phyloP scores from a whole-genome alignment of 495 filamentous ascomycete genomes.

The Aspergillus avenaceus region DNA sequence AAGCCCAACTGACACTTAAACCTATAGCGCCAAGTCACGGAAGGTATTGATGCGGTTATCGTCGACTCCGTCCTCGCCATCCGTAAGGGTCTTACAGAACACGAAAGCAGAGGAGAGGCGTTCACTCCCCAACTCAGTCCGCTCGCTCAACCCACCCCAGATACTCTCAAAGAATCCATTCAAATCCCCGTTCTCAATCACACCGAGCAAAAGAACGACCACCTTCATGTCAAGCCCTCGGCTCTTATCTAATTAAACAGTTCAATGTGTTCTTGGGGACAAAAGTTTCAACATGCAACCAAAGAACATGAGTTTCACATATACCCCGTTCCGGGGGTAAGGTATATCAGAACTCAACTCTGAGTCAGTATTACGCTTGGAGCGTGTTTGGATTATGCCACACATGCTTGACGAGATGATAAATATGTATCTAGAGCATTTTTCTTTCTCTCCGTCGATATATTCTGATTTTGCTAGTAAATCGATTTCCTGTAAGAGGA shows the following conservation, averaged over 20 bases:
- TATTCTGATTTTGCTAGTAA: too few relatives aligned
- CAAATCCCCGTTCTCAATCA: conserved; percentile 28
- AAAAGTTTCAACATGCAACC: background rate
- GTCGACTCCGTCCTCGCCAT: conserved; percentile 89
- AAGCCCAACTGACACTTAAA: conserved; percentile 6
- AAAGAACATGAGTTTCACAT: background rate
- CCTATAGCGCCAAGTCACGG: conserved; percentile 76
- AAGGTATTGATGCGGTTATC: conserved; percentile 96
- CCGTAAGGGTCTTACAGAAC: conserved; percentile 61
- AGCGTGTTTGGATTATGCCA: too few relatives aligned
- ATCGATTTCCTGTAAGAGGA: too few relatives aligned
- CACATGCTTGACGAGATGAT: too few relatives aligned
- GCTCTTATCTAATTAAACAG: too few relatives aligned
- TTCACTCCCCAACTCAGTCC: conserved; percentile 26
- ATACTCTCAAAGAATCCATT: conserved; percentile 21
- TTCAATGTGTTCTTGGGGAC: too few relatives aligned
- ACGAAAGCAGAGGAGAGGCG: conserved; percentile 23
- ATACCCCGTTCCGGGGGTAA: background rate
- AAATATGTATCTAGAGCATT: too few relatives aligned
- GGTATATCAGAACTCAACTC: background rate
- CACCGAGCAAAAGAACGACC: conserved; percentile 18
- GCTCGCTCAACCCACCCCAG: conserved; percentile 19
- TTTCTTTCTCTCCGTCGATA: too few relatives aligned
- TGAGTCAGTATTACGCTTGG: background rate
- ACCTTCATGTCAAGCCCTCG: conserved; percentile 15